These are phyloP conservation scores for Neurospora hispaniola DNA, from an alignment of 495 filamentous ascomycete species.

Conservation along the genomic window DNA sequence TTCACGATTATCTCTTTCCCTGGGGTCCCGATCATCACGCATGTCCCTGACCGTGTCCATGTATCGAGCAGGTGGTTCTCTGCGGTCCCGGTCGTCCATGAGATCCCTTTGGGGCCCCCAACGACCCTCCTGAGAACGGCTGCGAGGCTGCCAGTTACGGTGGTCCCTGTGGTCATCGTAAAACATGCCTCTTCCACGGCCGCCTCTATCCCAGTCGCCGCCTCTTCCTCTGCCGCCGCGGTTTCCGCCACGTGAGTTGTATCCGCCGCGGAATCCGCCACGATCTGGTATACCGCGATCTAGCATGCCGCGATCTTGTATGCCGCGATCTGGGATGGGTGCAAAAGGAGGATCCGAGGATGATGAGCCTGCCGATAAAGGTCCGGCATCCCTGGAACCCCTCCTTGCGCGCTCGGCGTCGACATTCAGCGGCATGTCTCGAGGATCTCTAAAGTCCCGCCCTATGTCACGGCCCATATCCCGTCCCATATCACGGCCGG, in stretches of 20 bases:
- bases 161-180: constrained; percentile 50
- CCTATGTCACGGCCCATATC: constrained; percentile 2
- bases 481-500: constrained; percentile 28
- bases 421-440: constrained; percentile 33
- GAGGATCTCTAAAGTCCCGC: constrained; percentile 18
- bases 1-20: constrained; percentile 21
- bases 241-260: neutral
- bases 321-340: constrained; percentile 39
- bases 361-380: constrained; percentile 58
- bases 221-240: constrained; percentile 47
- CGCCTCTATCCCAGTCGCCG: constrained; percentile 56
- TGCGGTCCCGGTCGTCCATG: constrained; percentile 37
- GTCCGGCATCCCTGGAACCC: constrained; percentile 42
- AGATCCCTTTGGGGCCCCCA: constrained; percentile 32
- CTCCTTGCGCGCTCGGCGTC: constrained; percentile 41
- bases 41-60: constrained; percentile 41
- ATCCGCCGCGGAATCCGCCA: constrained; percentile 36
- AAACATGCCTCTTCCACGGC: constrained; percentile 36
- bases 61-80: constrained; percentile 22
- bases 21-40: constrained; percentile 44
- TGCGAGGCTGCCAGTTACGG: constrained; percentile 41
- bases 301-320: constrained; percentile 43
- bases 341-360: constrained; percentile 52
- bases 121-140: constrained; percentile 60
- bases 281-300: constrained; percentile 32